These are phyloP conservation scores for Ceratobasidium sp. DNA, from an alignment of 1,284 basidiomycete genomes.

Conservation along the genomic window DNA sequence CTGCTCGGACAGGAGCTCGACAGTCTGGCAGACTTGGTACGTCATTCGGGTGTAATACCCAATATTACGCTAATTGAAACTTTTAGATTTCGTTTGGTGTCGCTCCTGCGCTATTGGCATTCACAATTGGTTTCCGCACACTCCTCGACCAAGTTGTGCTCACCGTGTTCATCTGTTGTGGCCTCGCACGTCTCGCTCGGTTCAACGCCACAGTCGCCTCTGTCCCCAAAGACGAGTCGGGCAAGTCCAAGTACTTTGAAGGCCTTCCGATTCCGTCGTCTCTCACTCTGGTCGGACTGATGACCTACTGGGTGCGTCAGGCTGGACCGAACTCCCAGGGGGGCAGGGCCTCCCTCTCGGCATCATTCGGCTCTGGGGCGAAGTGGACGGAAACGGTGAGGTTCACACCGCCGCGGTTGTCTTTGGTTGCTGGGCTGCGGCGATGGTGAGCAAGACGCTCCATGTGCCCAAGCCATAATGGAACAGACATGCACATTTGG, in stretches of 20 bases:
- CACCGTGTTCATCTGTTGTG: constrained; percentile 92
- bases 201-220: constrained; percentile 99
- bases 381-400: constrained; percentile 75
- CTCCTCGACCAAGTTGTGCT: constrained; percentile 88
- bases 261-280: constrained; percentile 96
- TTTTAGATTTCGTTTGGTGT: constrained; percentile 93
- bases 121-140: constrained; percentile 87
- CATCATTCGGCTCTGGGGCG: constrained; percentile 72
- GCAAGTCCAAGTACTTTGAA: constrained; percentile 96
- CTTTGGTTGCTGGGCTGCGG: constrained; percentile 84
- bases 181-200: constrained; percentile 92
- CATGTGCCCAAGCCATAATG: constrained; percentile 74
- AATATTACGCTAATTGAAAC: background rate
- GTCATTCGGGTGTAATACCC: constrained; percentile 46
- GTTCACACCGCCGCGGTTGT: constrained; percentile 76
- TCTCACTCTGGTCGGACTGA: constrained; percentile 77
- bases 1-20: constrained; percentile 99
- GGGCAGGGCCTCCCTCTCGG: constrained; percentile 79
- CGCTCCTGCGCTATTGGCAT: constrained; percentile 91
- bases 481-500: background rate
- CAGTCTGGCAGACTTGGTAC: constrained; percentile 91
- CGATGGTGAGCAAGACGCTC: constrained; percentile 95
- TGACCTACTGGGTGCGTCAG: constrained; percentile 82
- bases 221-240: constrained; percentile 84
- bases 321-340: constrained; percentile 72